Evolutionary conservation across 192 early-diverging fungal genomes (phyloP).

Genomic region (Backusella westeae): DNA sequence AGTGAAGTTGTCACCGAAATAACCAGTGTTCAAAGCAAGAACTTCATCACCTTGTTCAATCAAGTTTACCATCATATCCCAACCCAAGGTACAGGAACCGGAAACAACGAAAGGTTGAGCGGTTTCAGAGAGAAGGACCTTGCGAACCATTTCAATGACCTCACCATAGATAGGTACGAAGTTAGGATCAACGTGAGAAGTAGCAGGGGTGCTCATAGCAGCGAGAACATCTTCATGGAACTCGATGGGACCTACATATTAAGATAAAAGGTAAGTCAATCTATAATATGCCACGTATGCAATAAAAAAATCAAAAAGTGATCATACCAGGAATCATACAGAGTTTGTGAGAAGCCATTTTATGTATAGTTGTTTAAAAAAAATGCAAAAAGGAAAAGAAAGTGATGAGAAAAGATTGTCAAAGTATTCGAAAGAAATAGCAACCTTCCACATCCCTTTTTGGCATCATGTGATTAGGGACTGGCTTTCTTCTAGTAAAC

Average conservation of each 20-base stretch:
- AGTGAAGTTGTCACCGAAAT: conserved; percentile 94
- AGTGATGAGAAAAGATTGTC: conserved; percentile 4
- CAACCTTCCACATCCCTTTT: not conserved
- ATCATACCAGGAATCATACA: conserved; percentile 92
- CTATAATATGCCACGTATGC: not conserved
- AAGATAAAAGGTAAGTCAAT: not conserved
- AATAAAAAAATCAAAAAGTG: not conserved
- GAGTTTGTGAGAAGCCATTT: conserved; percentile 59
- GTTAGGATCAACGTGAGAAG: conserved; percentile 90
- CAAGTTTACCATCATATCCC: conserved; percentile 96
- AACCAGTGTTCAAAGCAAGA: conserved; percentile 87
- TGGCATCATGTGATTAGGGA: not conserved
- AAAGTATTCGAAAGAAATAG: conserved; percentile 3
- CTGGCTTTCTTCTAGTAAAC: not conserved
- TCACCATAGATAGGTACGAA: conserved; percentile 89
- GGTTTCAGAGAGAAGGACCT: conserved; percentile 72
- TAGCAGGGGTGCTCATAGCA: conserved; percentile 86
- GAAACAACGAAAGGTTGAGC: conserved; percentile 94
- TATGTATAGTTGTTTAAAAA: not conserved
- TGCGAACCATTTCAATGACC: conserved; percentile 75
- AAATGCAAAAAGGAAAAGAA: not conserved
- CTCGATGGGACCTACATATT: conserved; percentile 80
- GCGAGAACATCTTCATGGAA: conserved; percentile 84
- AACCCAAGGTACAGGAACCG: conserved; percentile 94
- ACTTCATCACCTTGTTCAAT: conserved; percentile 88